Base-by-base conservation (phyloP, 495 filamentous ascomycete genomes). In the Tuber brumale region DNA sequence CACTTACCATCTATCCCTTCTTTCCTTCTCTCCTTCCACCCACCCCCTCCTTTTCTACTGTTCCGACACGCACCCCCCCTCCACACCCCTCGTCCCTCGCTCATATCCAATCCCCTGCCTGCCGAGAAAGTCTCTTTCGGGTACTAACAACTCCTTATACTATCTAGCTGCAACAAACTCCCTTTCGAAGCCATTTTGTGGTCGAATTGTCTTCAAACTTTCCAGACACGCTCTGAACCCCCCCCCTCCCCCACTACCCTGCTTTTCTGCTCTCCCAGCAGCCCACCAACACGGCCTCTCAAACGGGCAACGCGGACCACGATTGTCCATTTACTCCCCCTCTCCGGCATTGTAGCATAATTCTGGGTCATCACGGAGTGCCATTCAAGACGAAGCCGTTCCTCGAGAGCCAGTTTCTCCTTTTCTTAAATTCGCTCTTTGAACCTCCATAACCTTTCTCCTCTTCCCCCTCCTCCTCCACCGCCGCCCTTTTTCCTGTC, bases 361-460 rank as follows among this genome's bases (percentile, higher is more conserved):
- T 74, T 75, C 76, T 69, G 73, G 46, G 71, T 46, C 61, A 79
- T 72, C 80, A 74, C 81, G 74, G 81, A 72, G 80, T 77, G 77
- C 31, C 72, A 74, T 75, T 81, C 82, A 84, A 79, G 73, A 83
- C 82, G 82, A 84, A 73, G 82, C 76, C 80, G 73, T 84, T 87
- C 75, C 83, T 82, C 79, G 86, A 88, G 80, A 85, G 84, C 71
- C 85, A 84, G 81, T 87, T 86, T 80, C 86, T 88, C 80, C 84
- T 86, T 81, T 88, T 88, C 82, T 86, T 89, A 75, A 86, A 87
- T 79, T 84, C 86, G 75, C 85, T 88, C 80, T 87, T 87, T 83
- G 86, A 87, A 82, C 88, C 88, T 74, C 88, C 88, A 73, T 90
- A 88, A 88, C 82, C 75, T 70, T 66, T 21, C 41, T 10, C 19